Evolutionary conservation across 2,329 filamentous ascomycete species (phyloP).

Genomic region (Colletotrichum higginsianum): DNA sequence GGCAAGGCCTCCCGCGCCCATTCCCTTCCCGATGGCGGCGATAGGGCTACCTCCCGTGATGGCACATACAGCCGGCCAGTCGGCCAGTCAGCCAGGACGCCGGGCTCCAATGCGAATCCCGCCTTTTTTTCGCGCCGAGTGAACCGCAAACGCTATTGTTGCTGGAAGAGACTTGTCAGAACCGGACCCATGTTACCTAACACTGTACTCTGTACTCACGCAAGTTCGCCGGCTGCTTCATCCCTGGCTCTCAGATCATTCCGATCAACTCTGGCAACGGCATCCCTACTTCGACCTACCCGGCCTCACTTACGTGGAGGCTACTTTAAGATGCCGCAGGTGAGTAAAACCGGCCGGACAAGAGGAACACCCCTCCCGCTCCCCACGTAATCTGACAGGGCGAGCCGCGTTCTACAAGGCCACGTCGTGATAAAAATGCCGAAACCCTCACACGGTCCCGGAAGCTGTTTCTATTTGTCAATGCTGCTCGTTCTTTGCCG

Average conservation of each 20-base stretch:
- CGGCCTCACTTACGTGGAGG: neutral
- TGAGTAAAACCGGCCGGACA: neutral
- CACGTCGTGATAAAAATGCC: conserved; percentile 21
- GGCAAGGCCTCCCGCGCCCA: conserved; percentile 2
- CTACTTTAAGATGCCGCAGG: conserved; percentile 13
- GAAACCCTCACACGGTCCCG: neutral
- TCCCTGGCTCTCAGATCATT: neutral
- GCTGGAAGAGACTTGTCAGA: neutral
- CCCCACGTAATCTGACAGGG: conserved; percentile 15
- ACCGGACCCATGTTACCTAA: neutral
- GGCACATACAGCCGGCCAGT: neutral
- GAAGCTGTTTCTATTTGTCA: conserved; percentile 2
- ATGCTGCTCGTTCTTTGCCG: conserved; percentile 16
- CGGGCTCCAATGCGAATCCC: neutral
- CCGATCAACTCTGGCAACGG: conserved; percentile 19
- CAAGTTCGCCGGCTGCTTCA: conserved; percentile 11
- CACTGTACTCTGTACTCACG: no score
- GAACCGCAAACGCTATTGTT: neutral
- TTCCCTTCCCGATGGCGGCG: neutral
- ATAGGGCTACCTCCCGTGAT: neutral
- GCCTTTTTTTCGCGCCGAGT: neutral
- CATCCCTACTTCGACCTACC: conserved; percentile 18
- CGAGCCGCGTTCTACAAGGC: neutral
- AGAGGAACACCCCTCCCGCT: conserved; percentile 19
- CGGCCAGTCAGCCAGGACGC: no score